Evolutionary conservation across 352 stramenopile genomes (phyloP).

Genomic region (Thraustochytrium striatum): DNA sequence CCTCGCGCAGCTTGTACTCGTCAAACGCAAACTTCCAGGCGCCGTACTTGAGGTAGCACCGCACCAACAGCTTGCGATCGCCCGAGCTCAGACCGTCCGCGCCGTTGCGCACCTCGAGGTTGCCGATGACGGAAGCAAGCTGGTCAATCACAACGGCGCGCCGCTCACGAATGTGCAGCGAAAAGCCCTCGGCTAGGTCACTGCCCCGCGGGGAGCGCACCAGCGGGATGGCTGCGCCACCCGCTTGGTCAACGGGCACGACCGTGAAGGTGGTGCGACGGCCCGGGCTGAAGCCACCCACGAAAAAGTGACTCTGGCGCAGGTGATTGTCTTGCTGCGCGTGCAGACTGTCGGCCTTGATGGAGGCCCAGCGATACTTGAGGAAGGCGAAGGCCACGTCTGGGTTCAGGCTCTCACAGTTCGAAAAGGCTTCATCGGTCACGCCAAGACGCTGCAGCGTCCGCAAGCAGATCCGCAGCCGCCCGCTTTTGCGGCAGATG

Average conservation of each 20-base stretch:
- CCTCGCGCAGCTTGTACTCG: constrained; percentile 69
- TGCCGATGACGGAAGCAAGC: constrained; percentile 9
- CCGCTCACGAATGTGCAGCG: not conserved
- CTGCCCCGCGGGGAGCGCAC: not conserved
- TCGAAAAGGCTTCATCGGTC: constrained; percentile 15
- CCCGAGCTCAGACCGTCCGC: not conserved
- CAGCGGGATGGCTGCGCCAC: not conserved
- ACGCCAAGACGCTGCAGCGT: constrained; percentile 53
- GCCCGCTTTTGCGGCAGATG: constrained; percentile 77
- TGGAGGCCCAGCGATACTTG: constrained; percentile 27
- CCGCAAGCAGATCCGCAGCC: constrained; percentile 65
- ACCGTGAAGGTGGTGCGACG: constrained; percentile 21
- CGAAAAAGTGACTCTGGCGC: constrained; percentile 36
- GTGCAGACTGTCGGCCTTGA: constrained; percentile 13
- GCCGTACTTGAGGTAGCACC: constrained; percentile 37
- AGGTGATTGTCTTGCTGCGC: constrained; percentile 28
- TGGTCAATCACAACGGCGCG: not conserved
- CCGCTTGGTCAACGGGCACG: constrained; percentile 9
- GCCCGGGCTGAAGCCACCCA: not conserved
- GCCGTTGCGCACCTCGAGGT: not conserved
- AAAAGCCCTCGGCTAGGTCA: not conserved
- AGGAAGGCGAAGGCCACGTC: constrained; percentile 37
- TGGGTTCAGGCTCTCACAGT: constrained; percentile 12
- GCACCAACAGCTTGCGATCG: constrained; percentile 31
- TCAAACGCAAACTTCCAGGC: constrained; percentile 72